Evolutionary conservation across 352 stramenopile genomes (phyloP), one percentile per base, ranked within the genome.

Genomic region (Pythium biforme): DNA sequence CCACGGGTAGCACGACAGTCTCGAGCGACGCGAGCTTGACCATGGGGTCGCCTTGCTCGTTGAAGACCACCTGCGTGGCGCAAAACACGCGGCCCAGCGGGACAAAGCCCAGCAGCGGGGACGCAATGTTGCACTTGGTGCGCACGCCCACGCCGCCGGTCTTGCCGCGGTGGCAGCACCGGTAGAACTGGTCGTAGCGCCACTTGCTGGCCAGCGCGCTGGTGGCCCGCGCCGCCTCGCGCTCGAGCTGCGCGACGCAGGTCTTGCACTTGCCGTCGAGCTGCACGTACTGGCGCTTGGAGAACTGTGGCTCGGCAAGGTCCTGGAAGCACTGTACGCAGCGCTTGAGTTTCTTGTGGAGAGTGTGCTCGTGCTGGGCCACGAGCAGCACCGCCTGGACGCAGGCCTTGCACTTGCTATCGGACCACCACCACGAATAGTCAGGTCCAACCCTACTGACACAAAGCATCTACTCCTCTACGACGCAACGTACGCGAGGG

Each of bases 251-350:
- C 6, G 71, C 39, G 3, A 92, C 75, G 33, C 83, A 92, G 6
- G 39, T 15, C 22, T 64, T 74, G 62, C 83, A 92, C 62, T 92
- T 92, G 70, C 79, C 70, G 29, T 89, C 77, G 39, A 83, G 48
- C 52, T 81, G 64, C 14, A 88, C 74, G 41, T 72, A 73, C 69
- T 92, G 83, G 10, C 83, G 81, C 70, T 92, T 92, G 56, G 83
- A 92, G 59, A 89, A 92, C 19, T 61, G 70, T 4, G 73, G 59
- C 51, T 83, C 84, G 0, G 74, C 55, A n/a, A 88, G 61, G 40
- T 80, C 78, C 51, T 84, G 77, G 63, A 90, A 92, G 73, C 83
- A 92, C 66, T 92, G 83, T 23, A 89, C 73, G 53, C 83, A 92
- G 20, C 75, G 74, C 57, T 90, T 90, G 23, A 83, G 62, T 14